A percentile compares a stretch with the other conserved stretches of the same genome.
Conservation (phyloP, 164 flowering plant species). For the Buxus sempervirens region DNA sequence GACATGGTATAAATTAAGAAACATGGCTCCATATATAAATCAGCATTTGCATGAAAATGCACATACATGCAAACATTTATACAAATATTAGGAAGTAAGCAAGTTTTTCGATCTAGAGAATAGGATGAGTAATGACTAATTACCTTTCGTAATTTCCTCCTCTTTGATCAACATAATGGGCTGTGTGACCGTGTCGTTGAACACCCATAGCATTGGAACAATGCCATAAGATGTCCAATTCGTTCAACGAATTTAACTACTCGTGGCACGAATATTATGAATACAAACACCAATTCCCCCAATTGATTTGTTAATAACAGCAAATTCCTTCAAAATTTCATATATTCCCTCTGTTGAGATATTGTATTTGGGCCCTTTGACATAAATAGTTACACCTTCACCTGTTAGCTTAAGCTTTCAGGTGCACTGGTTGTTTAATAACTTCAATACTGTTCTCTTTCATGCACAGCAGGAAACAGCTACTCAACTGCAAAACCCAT, state of each 20-base stretch:
- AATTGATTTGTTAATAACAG: constrained; percentile 77
- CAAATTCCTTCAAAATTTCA: constrained; percentile 80
- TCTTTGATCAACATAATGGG: constrained; percentile 31
- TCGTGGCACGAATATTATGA: constrained; percentile 79
- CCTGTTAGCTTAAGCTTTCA: too few species aligned
- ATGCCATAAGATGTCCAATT: constrained; percentile 85
- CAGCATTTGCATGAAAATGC: too few species aligned
- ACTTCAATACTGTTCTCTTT: constrained; percentile 80
- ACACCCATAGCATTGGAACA: constrained; percentile 78
- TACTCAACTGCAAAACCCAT: constrained; percentile 52
- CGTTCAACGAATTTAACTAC: constrained; percentile 82
- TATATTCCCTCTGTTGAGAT: too few species aligned
- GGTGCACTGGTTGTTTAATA: too few species aligned
- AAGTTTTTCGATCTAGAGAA: neutral
- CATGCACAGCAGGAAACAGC: constrained; percentile 80
- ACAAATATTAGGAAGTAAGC: too few species aligned
- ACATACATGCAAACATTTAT: neutral
- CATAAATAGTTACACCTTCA: too few species aligned
- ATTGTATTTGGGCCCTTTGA: too few species aligned
- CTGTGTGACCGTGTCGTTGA: constrained; percentile 86
- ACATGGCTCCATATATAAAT: too few species aligned
- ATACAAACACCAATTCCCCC: constrained; percentile 85
- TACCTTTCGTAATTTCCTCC: neutral
- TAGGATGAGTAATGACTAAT: neutral
- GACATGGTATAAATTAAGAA: too few species aligned